Evolutionary conservation across 352 stramenopile genomes (phyloP), one percentile per base, ranked within the genome.

Genomic region (Phytophthora vignae): DNA sequence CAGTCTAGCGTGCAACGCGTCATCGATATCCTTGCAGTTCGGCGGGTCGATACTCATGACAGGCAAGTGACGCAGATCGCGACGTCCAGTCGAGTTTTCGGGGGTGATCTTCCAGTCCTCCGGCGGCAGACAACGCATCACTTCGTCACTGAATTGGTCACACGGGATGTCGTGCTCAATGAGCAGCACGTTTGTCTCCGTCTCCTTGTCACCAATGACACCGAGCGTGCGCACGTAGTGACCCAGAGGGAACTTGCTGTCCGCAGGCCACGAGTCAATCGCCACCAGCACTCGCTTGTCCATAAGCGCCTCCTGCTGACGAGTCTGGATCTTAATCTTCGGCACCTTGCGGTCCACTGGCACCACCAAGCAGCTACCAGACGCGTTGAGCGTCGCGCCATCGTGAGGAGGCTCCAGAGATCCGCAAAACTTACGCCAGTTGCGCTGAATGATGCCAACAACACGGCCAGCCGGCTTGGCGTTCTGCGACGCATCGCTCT

Each of bases 11-110:
- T 99, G 97, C 36, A 99, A 82, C 4, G 98, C 98, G 82, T 99
- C 98, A 75, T 99, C 98, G 75, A 99, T 99, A 86, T 99, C 98
- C 67, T 95, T 95, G 69, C 88, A 95, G 66, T 94, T 94, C 0
- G 92, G 92, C 6, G 92, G 92, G 61, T 97, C 92, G 64, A 97
- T 97, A 67, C 88, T 96, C 65, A 93, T 93, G 25, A 99, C 95
- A 0, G 95, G 94, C 42, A 99, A 60, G 40, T 97, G 82, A 3
- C 98, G 91, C 22, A 99, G 73, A 80, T 99, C 98, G 8, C 73
- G 72, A 54, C 98, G 84, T 5, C 95, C 92, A 4, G 81, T 85
- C 31, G 89, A 96, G 65, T 99, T 98, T 60, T 99, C 96, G 3
- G 77, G 57, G n/a, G 94, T 98, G 66, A 99, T 99, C 59, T 92